phyloP scores from a whole-genome alignment of 371 early-diverging fungal species.

The Ordospora pajunii region DNA sequence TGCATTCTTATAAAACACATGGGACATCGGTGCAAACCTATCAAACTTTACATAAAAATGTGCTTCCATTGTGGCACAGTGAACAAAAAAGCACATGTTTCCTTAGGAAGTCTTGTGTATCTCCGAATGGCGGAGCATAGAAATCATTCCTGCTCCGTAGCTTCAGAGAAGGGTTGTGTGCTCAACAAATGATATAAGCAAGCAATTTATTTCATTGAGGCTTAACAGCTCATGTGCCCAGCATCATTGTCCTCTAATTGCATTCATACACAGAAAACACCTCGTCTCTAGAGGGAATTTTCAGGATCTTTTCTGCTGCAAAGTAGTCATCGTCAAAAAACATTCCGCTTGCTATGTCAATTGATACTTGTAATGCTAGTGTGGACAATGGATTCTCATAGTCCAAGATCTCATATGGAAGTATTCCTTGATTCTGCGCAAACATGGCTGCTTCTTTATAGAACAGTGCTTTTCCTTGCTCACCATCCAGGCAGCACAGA shows the following conservation, averaged over 20 bases:
- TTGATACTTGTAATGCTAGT: conserved; percentile 15
- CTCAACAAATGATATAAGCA: no score
- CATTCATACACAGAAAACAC: not conserved
- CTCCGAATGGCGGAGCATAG: conserved; percentile 9
- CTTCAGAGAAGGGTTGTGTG: not conserved
- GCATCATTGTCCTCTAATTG: not conserved
- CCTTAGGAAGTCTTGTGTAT: not conserved
- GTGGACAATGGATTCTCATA: conserved; percentile 31
- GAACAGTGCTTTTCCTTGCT: not conserved
- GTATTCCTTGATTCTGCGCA: conserved; percentile 18
- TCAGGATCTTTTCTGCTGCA: not conserved
- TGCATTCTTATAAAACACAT: not conserved
- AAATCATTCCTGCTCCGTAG: conserved; percentile 3
- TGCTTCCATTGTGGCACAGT: conserved; percentile 4
- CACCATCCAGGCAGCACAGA: not conserved
- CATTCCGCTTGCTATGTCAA: conserved; percentile 44
- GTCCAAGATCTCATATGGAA: conserved; percentile 35
- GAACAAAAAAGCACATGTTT: not conserved
- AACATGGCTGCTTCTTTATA: not conserved
- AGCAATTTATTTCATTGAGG: no score
- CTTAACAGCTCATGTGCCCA: no score
- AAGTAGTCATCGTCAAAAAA: conserved; percentile 23
- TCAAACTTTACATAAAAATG: not conserved
- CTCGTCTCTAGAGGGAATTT: not conserved
- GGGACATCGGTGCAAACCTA: not conserved